Evolutionary conservation across 352 stramenopile genomes (phyloP), one percentile per base, ranked within the genome.

Genomic region (Phytophthora pistaciae): DNA sequence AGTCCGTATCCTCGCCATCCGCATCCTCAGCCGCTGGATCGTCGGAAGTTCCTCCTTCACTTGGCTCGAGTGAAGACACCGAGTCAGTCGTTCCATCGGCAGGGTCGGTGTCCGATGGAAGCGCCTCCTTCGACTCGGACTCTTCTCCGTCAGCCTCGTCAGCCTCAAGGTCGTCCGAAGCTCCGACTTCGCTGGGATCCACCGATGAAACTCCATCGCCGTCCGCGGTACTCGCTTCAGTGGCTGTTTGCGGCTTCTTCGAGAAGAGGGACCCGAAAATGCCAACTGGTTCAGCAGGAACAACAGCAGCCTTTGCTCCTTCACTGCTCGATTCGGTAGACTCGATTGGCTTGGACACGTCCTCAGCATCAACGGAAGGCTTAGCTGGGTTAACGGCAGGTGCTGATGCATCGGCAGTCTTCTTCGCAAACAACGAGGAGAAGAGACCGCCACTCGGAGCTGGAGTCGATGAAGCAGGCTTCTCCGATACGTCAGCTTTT

Each of bases 1-100:
- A 78, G 50, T 81, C 74, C 0, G 74, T 74, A 23, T 78, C 74
- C 55, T 81, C 70, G 1, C 58, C 36, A 48, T 81, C 74, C 8
- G 69, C 65, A 75, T 70, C 70, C 59, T 76, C 63, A 36, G 58
- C 66, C 36, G 70, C 59, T 53, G 72, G 13, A 42, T 64, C 62
- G 50, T 76, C 50, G 3, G 31, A 60, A 56, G 5, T 13, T 7
- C 7, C 55, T 11, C 52, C 66, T 74, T 72, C 59, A 63, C 63
- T 77, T 25, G 56, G 16, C 33, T 72, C 58, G 49, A 74, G 64
- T 21, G 63, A 77, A 53, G 33, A 70, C 33, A 65, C 50, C 33
- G 72, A 65, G 42, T 52, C 44, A 27, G n/a, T 52, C n/a, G 44
- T 5, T 27, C 18, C 44, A 25, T 25, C 56, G 31, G 36, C 46